These are phyloP conservation scores for Melocanna baccifera DNA, from an alignment of 176 grass and related monocot genomes.

Conservation along the genomic window DNA sequence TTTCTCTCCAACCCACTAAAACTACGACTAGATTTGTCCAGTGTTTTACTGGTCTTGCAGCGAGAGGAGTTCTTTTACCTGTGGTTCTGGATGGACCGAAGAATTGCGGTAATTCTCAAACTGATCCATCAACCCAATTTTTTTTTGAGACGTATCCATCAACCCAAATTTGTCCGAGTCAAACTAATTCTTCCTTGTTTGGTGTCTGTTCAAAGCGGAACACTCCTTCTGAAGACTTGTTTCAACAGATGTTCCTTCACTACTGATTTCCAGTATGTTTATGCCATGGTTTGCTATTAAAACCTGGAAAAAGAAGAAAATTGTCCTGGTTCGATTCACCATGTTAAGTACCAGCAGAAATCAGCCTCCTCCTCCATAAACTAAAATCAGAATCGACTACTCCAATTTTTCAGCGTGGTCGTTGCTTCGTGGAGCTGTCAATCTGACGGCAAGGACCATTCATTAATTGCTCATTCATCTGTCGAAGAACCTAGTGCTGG, in stretches of 20 bases:
- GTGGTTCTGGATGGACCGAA: not conserved
- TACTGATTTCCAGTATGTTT: not conserved
- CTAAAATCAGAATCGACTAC: not conserved
- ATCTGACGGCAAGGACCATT: not conserved
- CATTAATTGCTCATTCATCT: not conserved
- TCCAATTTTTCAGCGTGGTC: not conserved
- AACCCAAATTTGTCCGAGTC: not conserved
- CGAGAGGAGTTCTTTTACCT: not conserved
- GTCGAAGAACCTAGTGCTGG: not conserved
- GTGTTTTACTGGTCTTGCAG: not conserved
- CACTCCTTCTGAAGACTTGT: not conserved
- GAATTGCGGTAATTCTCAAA: not conserved
- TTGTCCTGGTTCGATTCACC: not conserved
- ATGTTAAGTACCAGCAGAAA: not conserved
- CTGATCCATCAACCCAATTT: conserved; percentile 1
- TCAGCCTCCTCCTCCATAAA: not conserved
- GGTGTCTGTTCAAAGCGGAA: not conserved
- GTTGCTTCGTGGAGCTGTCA: not conserved
- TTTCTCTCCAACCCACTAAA: conserved; percentile 34
- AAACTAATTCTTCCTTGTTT: not conserved
- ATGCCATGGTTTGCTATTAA: not conserved
- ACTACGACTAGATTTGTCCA: not conserved
- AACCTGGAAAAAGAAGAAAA: not conserved
- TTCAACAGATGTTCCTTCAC: not conserved
- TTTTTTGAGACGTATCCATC: not conserved